Evolutionary conservation across 768 basidiomycete genomes (phyloP), one percentile per base, ranked within the genome.

Genomic region (Phylloporus arenicola): DNA sequence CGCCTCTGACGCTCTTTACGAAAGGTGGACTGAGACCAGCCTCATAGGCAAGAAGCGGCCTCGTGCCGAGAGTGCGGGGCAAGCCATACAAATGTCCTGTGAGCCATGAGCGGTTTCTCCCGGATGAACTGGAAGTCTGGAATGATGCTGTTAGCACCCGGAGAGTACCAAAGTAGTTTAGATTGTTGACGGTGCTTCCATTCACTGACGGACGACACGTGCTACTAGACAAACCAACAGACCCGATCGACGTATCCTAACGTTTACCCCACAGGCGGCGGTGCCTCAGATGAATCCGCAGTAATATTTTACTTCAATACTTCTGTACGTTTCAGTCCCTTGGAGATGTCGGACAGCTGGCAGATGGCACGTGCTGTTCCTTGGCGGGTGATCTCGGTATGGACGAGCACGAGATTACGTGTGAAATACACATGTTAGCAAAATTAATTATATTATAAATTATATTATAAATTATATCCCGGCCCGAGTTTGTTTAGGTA

Each of bases 141-240:
- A 22, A 42, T 42, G 37, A 13, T 17, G n/a, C 16, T 5, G 30
- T 72, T 66, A 53, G 70, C 59, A 59, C 38, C 62, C 70, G 2
- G 79, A 79, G 5, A 83, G 81, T 57, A 74, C 75, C 19, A 84
- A 81, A 71, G 76, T 73, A 53, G 50, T 69, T 56, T 53, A 37
- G 27, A 24, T 42, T 43, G 16, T 9, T 10, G 6, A 6, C 41
- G n/a, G 10, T 11, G 22, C 31, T 24, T 22, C 37, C 51, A 42
- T 31, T 25, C 16, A 34, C 40, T 30, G 42, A 50, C 43, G 29
- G 11, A 37, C 42, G 34, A 40, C 51, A 47, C 39, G 44, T 48
- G 57, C 17, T 31, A 5, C 11, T 12, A 30, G 29, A 30, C 29
- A 12, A 11, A 12, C 12, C 29, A 8, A 10, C 27, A n/a, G n/a